Conservation (phyloP, 2,329 filamentous ascomycete species). For the Huntiella abstrusa region DNA sequence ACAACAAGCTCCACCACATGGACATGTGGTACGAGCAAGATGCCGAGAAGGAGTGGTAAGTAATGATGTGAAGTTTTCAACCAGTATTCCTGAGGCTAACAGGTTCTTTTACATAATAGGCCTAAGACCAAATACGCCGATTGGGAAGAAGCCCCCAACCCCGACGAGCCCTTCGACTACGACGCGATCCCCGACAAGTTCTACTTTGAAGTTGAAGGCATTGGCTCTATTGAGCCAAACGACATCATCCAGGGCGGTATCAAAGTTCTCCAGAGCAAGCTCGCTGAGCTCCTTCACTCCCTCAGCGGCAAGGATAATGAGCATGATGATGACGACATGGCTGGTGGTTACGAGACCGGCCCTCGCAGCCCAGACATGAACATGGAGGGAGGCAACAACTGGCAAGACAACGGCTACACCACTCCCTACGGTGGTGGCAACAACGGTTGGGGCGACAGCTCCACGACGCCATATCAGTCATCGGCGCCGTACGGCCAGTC, state of each 20-base stretch:
- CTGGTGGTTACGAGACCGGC: conserved; percentile 36
- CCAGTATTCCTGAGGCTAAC: neutral
- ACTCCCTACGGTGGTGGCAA: conserved; percentile 45
- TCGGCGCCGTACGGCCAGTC: conserved; percentile 25
- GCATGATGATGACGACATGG: conserved; percentile 24
- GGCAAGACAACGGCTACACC: conserved; percentile 47
- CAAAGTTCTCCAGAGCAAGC: conserved; percentile 72
- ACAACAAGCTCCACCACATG: conserved; percentile 84
- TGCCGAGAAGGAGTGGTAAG: conserved; percentile 66
- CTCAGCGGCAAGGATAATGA: conserved; percentile 34
- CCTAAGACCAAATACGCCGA: conserved; percentile 63
- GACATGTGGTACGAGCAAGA: conserved; percentile 89
- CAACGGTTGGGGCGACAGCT: conserved; percentile 40
- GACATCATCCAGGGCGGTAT: conserved; percentile 78
- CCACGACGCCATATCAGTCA: conserved; percentile 26
- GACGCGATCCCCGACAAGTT: conserved; percentile 69
- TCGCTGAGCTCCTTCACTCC: conserved; percentile 58
- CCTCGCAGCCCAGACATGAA: conserved; percentile 47
- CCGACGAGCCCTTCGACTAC: conserved; percentile 80
- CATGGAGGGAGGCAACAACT: conserved; percentile 37
- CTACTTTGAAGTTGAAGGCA: conserved; percentile 85
- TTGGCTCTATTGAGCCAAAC: conserved; percentile 76
- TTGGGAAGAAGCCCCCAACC: conserved; percentile 60
- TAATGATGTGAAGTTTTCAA: conserved; percentile 10
- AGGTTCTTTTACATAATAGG: conserved; percentile 27